A percentile compares a stretch with the other conserved stretches of the same genome.
Evolutionary conservation across 805 yeast species (phyloP).

Genomic region (Candida fluviatilis): DNA sequence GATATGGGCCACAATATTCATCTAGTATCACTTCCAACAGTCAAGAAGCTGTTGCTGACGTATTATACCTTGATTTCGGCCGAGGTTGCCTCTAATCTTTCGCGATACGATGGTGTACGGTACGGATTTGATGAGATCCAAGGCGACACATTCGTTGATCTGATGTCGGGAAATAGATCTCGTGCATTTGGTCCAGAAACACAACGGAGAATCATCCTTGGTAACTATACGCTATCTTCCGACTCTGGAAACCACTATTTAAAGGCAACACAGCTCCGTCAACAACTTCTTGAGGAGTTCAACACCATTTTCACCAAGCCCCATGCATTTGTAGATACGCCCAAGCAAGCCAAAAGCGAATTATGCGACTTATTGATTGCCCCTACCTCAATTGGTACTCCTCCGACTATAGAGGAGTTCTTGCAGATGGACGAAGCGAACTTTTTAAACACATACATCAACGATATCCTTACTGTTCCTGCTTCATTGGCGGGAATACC

Average conservation of each 20-base stretch:
- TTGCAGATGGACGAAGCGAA: constrained; percentile 27
- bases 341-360: constrained; percentile 16
- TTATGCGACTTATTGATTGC: constrained; percentile 63
- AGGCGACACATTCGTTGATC: constrained; percentile 7
- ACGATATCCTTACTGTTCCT: constrained; percentile 86
- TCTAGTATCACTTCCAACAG: constrained; percentile 67
- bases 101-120: constrained; percentile 87
- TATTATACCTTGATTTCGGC: constrained; percentile 89
- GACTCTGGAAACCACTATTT: constrained; percentile 71
- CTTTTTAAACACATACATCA: constrained; percentile 62
- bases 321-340: constrained; percentile 28
- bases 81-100: constrained; percentile 89
- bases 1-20: constrained; percentile 49
- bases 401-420: constrained; percentile 52
- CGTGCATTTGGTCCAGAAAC: constrained; percentile 79
- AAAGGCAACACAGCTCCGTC: constrained; percentile 68
- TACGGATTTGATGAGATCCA: constrained; percentile 57
- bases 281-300: constrained; percentile 59
- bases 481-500: constrained; percentile 92
- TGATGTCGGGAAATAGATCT: constrained; percentile 48
- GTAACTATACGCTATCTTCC: constrained; percentile 81
- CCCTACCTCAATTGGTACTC: constrained; percentile 63
- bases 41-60: constrained; percentile 64
- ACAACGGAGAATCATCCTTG: constrained; percentile 74
- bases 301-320: constrained; percentile 54